These are phyloP conservation scores for Torulaspora indica DNA, from an alignment of 805 yeast species.

Conservation along the genomic window DNA sequence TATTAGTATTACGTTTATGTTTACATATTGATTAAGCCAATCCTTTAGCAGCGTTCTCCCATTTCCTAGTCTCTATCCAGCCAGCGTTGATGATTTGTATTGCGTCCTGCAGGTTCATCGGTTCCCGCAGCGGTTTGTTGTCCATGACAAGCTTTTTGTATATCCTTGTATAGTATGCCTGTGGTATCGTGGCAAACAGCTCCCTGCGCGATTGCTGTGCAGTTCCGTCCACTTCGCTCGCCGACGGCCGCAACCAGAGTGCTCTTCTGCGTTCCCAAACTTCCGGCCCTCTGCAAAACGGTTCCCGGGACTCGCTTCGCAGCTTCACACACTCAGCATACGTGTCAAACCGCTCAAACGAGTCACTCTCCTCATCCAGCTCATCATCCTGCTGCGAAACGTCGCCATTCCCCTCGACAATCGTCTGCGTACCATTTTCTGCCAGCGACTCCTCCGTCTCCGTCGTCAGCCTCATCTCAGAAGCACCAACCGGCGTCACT, in stretches of 20 bases:
- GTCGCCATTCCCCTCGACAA: neutral
- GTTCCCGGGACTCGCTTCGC: constrained; percentile 34
- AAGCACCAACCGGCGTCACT: constrained; percentile 11
- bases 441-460: constrained; percentile 19
- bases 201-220: constrained; percentile 22
- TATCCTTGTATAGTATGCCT: constrained; percentile 53
- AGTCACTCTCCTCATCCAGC: constrained; percentile 17
- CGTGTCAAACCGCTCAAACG: constrained; percentile 33
- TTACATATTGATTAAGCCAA: constrained; percentile 13
- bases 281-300: constrained; percentile 49
- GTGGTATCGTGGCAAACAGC: constrained; percentile 36
- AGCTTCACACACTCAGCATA: constrained; percentile 33
- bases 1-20: constrained; percentile 1
- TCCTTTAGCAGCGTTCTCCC: constrained; percentile 54
- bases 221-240: constrained; percentile 7
- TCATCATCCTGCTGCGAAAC: constrained; percentile 15
- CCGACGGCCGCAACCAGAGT: constrained; percentile 53
- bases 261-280: constrained; percentile 68
- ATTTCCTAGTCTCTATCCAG: constrained; percentile 74
- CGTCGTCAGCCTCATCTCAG: constrained; percentile 28
- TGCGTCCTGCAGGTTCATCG: constrained; percentile 71
- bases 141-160: constrained; percentile 68
- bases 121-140: constrained; percentile 59
- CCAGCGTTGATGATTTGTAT: constrained; percentile 72
- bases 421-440: constrained; percentile 5